A percentile compares a stretch with the other conserved stretches of the same genome.
Evolutionary conservation across 2,329 filamentous ascomycete genomes (phyloP).

Genomic region (Aspergillus ustus): DNA sequence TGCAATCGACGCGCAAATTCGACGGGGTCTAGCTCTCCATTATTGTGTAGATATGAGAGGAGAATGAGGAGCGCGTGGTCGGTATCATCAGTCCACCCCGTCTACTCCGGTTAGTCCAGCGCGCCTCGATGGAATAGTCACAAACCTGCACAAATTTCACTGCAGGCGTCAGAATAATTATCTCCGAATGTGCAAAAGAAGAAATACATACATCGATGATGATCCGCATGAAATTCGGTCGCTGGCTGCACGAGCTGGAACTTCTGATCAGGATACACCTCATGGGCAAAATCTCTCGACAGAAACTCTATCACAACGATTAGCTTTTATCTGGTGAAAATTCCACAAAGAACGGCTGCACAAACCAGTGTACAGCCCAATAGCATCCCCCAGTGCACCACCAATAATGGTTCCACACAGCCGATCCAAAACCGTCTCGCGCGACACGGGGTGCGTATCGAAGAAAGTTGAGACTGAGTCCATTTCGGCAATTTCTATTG

Average conservation of each 20-base stretch:
- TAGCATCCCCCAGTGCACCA: background rate
- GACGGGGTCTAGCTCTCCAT: background rate
- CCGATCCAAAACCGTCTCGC: background rate
- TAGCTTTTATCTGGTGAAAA: no score
- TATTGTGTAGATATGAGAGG: background rate
- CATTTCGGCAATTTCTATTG: background rate
- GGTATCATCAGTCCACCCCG: slow-evolving; percentile 7
- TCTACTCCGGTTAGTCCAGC: background rate
- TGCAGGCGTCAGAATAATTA: background rate
- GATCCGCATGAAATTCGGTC: background rate
- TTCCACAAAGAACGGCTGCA: background rate
- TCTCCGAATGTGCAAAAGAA: background rate
- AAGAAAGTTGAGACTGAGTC: background rate
- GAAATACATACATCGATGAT: background rate
- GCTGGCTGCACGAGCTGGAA: background rate
- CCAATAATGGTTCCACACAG: slow-evolving; percentile 4
- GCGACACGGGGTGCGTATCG: background rate
- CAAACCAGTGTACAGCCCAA: slow-evolving; percentile 6
- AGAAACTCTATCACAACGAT: background rate
- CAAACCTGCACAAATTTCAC: background rate
- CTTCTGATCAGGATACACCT: background rate
- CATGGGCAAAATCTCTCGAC: background rate
- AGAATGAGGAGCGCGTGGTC: slow-evolving; percentile 5
- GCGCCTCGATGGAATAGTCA: background rate
- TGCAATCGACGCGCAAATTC: background rate